Evolutionary conservation across 805 yeast species (phyloP), one percentile per base, ranked within the genome.

Genomic region (Grigorovia humatica): DNA sequence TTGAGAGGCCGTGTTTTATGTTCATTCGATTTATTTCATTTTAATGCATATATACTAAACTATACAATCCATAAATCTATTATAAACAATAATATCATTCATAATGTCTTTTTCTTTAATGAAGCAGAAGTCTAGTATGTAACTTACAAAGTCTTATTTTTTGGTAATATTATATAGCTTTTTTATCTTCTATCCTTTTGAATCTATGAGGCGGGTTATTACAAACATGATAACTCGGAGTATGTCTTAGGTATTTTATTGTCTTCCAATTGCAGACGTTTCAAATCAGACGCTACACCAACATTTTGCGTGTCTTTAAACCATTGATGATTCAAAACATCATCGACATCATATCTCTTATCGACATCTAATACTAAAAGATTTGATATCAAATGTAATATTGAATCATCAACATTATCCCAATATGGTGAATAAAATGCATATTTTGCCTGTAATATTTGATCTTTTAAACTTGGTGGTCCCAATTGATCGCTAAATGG

Each of bases 321-420:
- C 98, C 98, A 91, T 1, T 96, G 95, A 70, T 93, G 99, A 35
- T 70, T 74, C 47, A 91, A 75, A 76, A 91, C 83, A 59, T 88
- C 89, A 51, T 87, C 74, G 1, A 97, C 96, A 52, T 84, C 79
- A 35, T 88, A 89, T 54, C 99, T 73, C 52, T 78, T 77, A 13
- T 73, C 77, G 35, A 87, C 81, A 57, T 87, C 85, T 18, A 80
- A 79, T 13, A 82, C 78, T 46, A 85, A 65, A 48, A 85, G 67
- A 53, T 77, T 74, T 5, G 85, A 74, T 4, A 85, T 82, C 52
- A 85, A 67, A 62, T 85, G 89, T 49, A 85, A 64, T 0, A 79
- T 87, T 4, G 74, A 62, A 63, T 85, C 91, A 41, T 74, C 75
- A 19, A 85, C 81, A 1, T 76, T 76, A 65, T 85, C 91, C 86